Percentiles rank a stretch among this genome's conserved stretches.
These are phyloP conservation scores for Parmelia sp. DNA, from an alignment of 495 filamentous ascomycete species.

Conservation along the genomic window DNA sequence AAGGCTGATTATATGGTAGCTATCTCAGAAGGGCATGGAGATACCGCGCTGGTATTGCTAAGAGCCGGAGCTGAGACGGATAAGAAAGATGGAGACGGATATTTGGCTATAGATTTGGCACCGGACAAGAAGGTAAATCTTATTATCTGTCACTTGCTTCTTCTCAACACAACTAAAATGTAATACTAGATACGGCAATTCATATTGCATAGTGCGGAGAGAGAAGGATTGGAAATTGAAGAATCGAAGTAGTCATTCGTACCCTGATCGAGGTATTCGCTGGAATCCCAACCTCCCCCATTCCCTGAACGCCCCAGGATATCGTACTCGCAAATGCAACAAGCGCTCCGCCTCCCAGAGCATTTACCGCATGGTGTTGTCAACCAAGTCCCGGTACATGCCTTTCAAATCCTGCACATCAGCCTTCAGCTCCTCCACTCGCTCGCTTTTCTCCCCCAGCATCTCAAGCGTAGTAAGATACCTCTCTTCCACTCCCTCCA, in stretches of 20 bases:
- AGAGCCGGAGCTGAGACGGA: constrained; percentile 80
- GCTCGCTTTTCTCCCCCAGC: constrained; percentile 93
- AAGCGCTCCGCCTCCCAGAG: background rate
- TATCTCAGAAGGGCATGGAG: constrained; percentile 87
- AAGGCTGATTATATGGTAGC: constrained; percentile 26
- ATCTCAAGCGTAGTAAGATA: constrained; percentile 91
- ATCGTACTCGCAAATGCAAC: background rate
- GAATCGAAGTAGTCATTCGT: background rate
- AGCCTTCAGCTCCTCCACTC: constrained; percentile 79
- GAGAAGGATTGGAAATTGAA: constrained; percentile 67
- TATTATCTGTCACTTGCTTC: background rate
- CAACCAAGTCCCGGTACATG: constrained; percentile 88
- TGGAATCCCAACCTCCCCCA: background rate
- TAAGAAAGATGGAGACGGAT: constrained; percentile 67
- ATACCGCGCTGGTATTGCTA: constrained; percentile 73
- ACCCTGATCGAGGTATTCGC: constrained; percentile 2
- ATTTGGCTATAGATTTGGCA: constrained; percentile 70
- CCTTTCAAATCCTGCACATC: constrained; percentile 91
- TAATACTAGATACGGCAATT: constrained; percentile 58
- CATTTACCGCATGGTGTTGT: constrained; percentile 67
- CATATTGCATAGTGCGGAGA: constrained; percentile 72
- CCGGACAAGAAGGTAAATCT: constrained; percentile 66
- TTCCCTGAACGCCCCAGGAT: constrained; percentile 6
- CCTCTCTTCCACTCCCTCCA: constrained; percentile 51
- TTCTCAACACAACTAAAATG: background rate